A percentile compares a stretch with the other conserved stretches of the same genome.
phyloP scores from a whole-genome alignment of 2,329 filamentous ascomycete genomes.

The Epichloe bromicola region DNA sequence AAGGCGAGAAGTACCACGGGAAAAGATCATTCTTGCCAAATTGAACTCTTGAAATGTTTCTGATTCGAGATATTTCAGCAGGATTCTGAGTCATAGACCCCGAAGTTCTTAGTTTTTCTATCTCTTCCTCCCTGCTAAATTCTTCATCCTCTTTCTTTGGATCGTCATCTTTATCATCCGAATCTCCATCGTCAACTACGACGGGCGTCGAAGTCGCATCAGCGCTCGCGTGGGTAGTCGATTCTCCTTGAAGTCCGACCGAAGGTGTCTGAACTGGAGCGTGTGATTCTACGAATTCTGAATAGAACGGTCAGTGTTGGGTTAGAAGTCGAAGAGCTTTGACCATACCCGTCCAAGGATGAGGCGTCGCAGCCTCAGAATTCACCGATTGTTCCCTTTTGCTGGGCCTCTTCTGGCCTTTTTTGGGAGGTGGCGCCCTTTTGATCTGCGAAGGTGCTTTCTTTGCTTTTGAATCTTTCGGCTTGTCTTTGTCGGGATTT shows the following conservation, averaged over 20 bases:
- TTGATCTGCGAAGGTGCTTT: conserved; percentile 48
- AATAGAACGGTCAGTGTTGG: neutral
- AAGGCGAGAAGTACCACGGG: conserved; percentile 98
- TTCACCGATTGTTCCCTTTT: conserved; percentile 44
- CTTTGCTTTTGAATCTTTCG: conserved; percentile 66
- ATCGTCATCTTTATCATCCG: conserved; percentile 36
- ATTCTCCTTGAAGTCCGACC: conserved; percentile 29
- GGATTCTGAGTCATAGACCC: conserved; percentile 99
- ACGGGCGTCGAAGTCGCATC: conserved; percentile 32
- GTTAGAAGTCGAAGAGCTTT: neutral
- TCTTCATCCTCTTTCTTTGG: conserved; percentile 35
- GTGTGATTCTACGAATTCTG: conserved; percentile 37
- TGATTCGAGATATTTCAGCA: conserved; percentile 87
- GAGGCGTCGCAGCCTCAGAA: conserved; percentile 41
- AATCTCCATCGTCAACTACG: conserved; percentile 38
- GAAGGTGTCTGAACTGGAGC: conserved; percentile 30
- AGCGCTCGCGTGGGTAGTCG: conserved; percentile 29
- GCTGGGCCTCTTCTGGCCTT: conserved; percentile 39
- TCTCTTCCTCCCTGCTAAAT: conserved; percentile 78
- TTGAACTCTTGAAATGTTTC: conserved; percentile 87
- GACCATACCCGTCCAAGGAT: conserved; percentile 33
- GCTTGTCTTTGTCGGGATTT: conserved; percentile 69
- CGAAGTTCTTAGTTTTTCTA: conserved; percentile 85
- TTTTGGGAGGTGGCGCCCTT: conserved; percentile 44
- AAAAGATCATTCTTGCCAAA: conserved; percentile 88